Base-by-base conservation (phyloP, 345 rosid species). In the Psidium guajava region DNA sequence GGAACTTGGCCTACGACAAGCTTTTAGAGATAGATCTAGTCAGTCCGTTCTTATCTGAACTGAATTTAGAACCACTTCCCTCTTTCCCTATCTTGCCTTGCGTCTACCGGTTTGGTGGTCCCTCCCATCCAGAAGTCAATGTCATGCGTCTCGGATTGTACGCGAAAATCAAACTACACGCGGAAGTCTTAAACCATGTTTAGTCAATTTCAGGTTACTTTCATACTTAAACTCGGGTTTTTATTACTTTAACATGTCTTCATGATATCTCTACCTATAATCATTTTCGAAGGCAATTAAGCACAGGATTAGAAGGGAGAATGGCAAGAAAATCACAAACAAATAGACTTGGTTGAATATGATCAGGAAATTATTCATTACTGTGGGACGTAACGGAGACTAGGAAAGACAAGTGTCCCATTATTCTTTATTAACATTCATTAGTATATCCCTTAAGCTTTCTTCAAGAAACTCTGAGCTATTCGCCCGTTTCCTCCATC, bases 401-500 rank as follows among this genome's bases (percentile, higher is more conserved):
- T 2, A 18, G 47, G 25, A 69, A 69, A 36, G 13, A 36, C 77
- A 32, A 32, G 0, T 69, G 47, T 36, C 0, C 18, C 80, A 69
- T 69, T 69, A 69, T 69, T 69, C 80, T 36, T 36, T 32, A 69
- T 69, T 0, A 69, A 13, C 80, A 69, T 36, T 36, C 47, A 9
- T 69, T 0, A 18, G 13, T 8, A 36, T 4, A 8, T 21, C 20
- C 80, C 80, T 44, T 69, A 69, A 8, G 47, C 25, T 80, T 87
- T 36, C 36, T 47, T 6, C 24, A 90, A 85, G 80, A 42, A 85
- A 15, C 52, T 52, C 73, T 20, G 75, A 0, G 95, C 92, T 64
- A 93, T 90, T 16, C 47, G 83, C 4, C 94, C 94, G 59, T 87
- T 91, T 13, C 82, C 94, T 27, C 95, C 95, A 0, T 42, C 5